A percentile compares a stretch with the other conserved stretches of the same genome.
phyloP scores from a whole-genome alignment of 2,329 filamentous ascomycete species.

The Podosphaera fusca region DNA sequence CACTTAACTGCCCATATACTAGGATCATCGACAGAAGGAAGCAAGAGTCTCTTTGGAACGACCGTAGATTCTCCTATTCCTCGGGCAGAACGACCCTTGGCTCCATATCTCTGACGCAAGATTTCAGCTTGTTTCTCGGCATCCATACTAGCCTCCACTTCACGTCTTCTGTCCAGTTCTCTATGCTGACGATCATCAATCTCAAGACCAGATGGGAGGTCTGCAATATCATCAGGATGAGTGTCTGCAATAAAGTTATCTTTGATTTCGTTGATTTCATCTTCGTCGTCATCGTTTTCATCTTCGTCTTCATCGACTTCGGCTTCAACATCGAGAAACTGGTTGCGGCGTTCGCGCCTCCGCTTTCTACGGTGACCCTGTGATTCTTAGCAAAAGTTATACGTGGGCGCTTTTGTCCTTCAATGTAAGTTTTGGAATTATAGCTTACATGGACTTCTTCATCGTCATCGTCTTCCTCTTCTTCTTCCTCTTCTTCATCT shows the following conservation, averaged over 20 bases:
- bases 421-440: conserved; percentile 8
- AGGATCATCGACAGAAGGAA: conserved; percentile 85
- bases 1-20: conserved; percentile 88
- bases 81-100: conserved; percentile 47
- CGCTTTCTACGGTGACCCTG: conserved; percentile 60
- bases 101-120: conserved; percentile 69
- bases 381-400: background rate
- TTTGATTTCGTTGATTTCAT: conserved; percentile 54
- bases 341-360: conserved; percentile 47
- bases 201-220: conserved; percentile 47
- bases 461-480: conserved; percentile 21
- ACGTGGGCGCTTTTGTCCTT: too few relatives aligned
- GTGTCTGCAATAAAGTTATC: conserved; percentile 74
- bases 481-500: conserved; percentile 20
- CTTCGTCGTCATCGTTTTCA: conserved; percentile 68
- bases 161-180: conserved; percentile 78
- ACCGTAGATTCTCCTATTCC: conserved; percentile 47
- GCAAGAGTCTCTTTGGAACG: conserved; percentile 63
- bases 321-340: conserved; percentile 94
- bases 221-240: conserved; percentile 72
- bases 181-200: conserved; percentile 82
- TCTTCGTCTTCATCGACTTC: conserved; percentile 91
- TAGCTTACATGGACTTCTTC: conserved; percentile 18
- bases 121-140: conserved; percentile 81
- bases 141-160: conserved; percentile 70